A percentile compares a stretch with the other conserved stretches of the same genome.
Conservation (phyloP, 371 early-diverging fungal species). For the Mucor plumbeus region DNA sequence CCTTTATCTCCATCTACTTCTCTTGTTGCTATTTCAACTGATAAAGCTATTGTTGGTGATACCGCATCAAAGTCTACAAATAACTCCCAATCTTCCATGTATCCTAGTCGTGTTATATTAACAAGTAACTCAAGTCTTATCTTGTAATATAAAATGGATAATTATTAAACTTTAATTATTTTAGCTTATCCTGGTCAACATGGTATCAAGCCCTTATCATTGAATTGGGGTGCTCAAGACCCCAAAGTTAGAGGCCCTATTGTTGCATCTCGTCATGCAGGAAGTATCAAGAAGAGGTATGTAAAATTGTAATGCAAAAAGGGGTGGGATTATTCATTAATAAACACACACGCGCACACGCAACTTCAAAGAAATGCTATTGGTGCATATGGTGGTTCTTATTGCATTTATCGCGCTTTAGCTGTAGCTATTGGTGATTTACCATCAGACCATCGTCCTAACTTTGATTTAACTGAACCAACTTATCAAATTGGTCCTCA, state of each 20-base stretch:
- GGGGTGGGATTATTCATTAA: background rate
- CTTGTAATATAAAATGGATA: background rate
- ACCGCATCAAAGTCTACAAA: background rate
- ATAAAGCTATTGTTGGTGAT: background rate
- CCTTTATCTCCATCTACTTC: background rate
- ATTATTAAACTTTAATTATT: slow-evolving; percentile 2
- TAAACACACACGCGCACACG: too few species aligned
- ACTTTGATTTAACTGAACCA: slow-evolving; percentile 90
- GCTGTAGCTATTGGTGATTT: slow-evolving; percentile 94
- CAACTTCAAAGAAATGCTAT: slow-evolving; percentile 76
- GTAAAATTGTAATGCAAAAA: background rate
- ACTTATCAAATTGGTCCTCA: slow-evolving; percentile 84
- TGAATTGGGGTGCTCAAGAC: slow-evolving; percentile 84
- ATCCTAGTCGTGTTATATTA: slow-evolving; percentile 53
- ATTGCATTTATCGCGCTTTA: slow-evolving; percentile 91
- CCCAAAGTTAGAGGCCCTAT: slow-evolving; percentile 86
- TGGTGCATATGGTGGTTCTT: slow-evolving; percentile 95
- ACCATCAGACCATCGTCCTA: slow-evolving; percentile 82
- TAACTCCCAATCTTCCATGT: slow-evolving; percentile 20
- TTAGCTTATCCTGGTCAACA: slow-evolving; percentile 86
- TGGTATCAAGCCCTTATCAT: slow-evolving; percentile 82
- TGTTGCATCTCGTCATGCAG: slow-evolving; percentile 82
- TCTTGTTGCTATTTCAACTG: background rate
- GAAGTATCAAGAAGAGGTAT: slow-evolving; percentile 77
- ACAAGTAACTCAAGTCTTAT: slow-evolving; percentile 39